phyloP scores from a whole-genome alignment of 108 stramenopile species.

The Cyclotella sp. region DNA sequence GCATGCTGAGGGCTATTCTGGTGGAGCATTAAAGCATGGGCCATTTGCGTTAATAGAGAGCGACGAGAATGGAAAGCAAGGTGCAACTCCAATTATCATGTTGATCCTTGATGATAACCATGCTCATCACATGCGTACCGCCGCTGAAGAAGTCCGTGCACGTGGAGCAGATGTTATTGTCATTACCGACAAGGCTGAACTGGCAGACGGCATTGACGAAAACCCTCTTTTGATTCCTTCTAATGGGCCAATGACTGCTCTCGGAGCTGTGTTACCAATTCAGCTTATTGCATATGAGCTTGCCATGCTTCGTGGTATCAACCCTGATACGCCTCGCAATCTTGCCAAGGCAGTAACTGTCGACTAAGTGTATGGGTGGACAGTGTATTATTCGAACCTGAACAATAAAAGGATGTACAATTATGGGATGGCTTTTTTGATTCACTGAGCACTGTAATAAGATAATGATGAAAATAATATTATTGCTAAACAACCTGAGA shows the following conservation, averaged over 20 bases:
- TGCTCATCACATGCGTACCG: constrained; percentile 94
- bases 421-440: no score
- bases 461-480: no score
- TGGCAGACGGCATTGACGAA: constrained; percentile 87
- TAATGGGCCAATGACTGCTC: constrained; percentile 96
- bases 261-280: constrained; percentile 94
- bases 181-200: constrained; percentile 76
- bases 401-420: no score
- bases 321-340: constrained; percentile 98
- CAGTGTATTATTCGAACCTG: no score
- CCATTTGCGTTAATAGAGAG: constrained; percentile 96
- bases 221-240: constrained; percentile 95
- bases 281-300: constrained; percentile 99
- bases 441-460: no score
- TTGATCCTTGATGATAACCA: constrained; percentile 98
- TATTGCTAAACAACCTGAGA: no score
- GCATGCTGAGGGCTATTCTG: constrained; percentile 98
- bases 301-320: constrained; percentile 95
- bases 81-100: constrained; percentile 99
- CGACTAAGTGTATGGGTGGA: constrained; percentile 66
- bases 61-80: constrained; percentile 88
- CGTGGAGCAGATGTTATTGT: constrained; percentile 95
- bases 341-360: constrained; percentile 99
- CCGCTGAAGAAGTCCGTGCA: constrained; percentile 96
- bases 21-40: constrained; percentile 99